phyloP scores from a whole-genome alignment of 2,329 filamentous ascomycete genomes.

The Myriosclerotinia duriaeana region DNA sequence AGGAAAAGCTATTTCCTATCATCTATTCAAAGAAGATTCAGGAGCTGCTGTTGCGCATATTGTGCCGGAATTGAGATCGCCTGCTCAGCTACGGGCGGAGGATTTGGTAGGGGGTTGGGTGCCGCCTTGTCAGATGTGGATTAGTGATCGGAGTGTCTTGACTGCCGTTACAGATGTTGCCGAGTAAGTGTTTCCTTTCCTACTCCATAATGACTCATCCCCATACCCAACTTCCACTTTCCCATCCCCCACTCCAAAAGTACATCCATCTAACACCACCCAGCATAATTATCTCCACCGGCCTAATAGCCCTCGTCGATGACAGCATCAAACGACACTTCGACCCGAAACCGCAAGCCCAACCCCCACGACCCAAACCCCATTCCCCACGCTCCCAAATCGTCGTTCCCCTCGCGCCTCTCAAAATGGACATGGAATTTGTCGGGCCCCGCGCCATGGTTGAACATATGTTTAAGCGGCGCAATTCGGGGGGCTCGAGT shows the following conservation, averaged over 20 bases:
- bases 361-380: constrained; percentile 46
- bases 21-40: constrained; percentile 68
- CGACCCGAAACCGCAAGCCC: constrained; percentile 45
- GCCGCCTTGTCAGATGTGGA: constrained; percentile 86
- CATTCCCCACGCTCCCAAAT: constrained; percentile 72
- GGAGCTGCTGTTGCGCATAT: constrained; percentile 76
- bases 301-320: constrained; percentile 82
- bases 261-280: not conserved
- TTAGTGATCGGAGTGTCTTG: constrained; percentile 72
- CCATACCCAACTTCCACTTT: not conserved
- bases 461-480: constrained; percentile 61
- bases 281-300: constrained; percentile 87
- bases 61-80: constrained; percentile 73
- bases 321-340: constrained; percentile 71
- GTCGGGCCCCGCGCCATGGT: constrained; percentile 62
- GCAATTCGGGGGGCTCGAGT: constrained; percentile 36
- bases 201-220: too few species aligned
- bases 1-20: constrained; percentile 68
- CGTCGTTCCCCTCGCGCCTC: constrained; percentile 52
- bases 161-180: constrained; percentile 72
- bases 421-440: constrained; percentile 56
- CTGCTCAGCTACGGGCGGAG: constrained; percentile 69
- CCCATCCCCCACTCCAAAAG: not conserved
- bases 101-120: constrained; percentile 82
- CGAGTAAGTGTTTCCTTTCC: constrained; percentile 63